A percentile compares a stretch with the other conserved stretches of the same genome.
phyloP scores from a whole-genome alignment of 2,329 filamentous ascomycete genomes.

The Talaromyces sp. region DNA sequence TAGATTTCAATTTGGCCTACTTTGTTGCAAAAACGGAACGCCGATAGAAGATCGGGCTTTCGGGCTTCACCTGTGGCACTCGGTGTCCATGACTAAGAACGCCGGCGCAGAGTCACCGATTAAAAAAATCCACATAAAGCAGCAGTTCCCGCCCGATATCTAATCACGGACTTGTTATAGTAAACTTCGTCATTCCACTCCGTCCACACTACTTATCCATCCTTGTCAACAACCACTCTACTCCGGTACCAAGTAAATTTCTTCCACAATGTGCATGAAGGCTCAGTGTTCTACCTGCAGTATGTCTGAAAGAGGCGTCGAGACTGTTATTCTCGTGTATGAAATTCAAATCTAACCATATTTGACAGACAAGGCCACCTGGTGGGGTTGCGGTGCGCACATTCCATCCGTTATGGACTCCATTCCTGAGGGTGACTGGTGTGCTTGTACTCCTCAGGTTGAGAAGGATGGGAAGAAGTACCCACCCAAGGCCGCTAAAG shows the following conservation, averaged over 20 bases:
- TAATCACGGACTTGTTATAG: background rate
- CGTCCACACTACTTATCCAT: background rate
- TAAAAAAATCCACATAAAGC: slow-evolving; percentile 22
- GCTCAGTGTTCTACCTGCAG: slow-evolving; percentile 65
- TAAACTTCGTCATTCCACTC: background rate
- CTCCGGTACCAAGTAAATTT: background rate
- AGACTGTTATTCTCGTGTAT: background rate
- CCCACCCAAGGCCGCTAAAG: slow-evolving; percentile 62
- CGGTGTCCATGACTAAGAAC: slow-evolving; percentile 29
- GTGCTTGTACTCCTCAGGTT: slow-evolving; percentile 66
- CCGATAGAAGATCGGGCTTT: slow-evolving; percentile 24
- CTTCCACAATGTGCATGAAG: slow-evolving; percentile 63
- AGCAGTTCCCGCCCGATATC: slow-evolving; percentile 8
- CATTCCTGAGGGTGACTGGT: slow-evolving; percentile 62
- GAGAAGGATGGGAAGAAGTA: slow-evolving; percentile 64
- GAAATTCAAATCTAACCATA: slow-evolving; percentile 11
- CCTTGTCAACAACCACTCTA: background rate
- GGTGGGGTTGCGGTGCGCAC: slow-evolving; percentile 68
- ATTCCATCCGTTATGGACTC: slow-evolving; percentile 64
- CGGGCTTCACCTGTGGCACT: slow-evolving; percentile 24
- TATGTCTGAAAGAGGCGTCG: slow-evolving; percentile 43
- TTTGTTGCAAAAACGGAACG: background rate
- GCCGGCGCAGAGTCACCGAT: background rate
- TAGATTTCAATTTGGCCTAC: background rate
- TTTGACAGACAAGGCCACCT: slow-evolving; percentile 60